Evolutionary conservation across 2,329 filamentous ascomycete genomes (phyloP), one percentile per base, ranked within the genome.

Genomic region (Colletotrichum sp.): DNA sequence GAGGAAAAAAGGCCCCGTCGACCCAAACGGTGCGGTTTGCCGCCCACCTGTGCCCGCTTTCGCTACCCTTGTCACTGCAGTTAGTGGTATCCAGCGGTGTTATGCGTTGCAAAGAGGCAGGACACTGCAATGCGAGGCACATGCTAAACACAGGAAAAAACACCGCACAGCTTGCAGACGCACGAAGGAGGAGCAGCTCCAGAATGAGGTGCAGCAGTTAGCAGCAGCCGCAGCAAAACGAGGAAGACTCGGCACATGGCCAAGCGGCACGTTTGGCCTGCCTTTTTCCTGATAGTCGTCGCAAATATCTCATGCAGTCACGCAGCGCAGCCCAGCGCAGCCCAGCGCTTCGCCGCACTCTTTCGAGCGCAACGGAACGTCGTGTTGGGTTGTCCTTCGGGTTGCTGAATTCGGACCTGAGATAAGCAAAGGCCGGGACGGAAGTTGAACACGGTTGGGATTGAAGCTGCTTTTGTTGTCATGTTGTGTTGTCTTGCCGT

Each of bases 401-500:
- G 52, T 34, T 39, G 36, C 66, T 27, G 32, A 10, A 60, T 58
- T 30, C 15, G 25, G 16, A 27, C 10, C 22, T 30, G 32, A 60
- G 25, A 34, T 66, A 28, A n/a, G 55, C 16, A 58, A 34, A 6
- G 48, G 39, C 39, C 22, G 32, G 52, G 39, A 32, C 52, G 66
- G 52, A n/a, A 27, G 52, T 56, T 56, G 52, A 18, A 39, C 34
- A 28, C 8, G 28, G 64, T 43, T 69, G 56, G 56, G n/a, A 8
- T 68, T 28, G 32, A 34, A 22, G n/a, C 43, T 13, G 43, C 3
- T 48, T 12, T 48, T 66, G 62, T 66, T 75, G 69, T 66, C 55
- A 67, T 36, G 73, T 73, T 73, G 73, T 73, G 73, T 69, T 75
- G 74, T 68, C 70, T 76, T 58, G 43, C 34, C 64, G 58, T 55